Evolutionary conservation across 306 rosid genomes (phyloP).

Genomic region (Carpinus fangiana): DNA sequence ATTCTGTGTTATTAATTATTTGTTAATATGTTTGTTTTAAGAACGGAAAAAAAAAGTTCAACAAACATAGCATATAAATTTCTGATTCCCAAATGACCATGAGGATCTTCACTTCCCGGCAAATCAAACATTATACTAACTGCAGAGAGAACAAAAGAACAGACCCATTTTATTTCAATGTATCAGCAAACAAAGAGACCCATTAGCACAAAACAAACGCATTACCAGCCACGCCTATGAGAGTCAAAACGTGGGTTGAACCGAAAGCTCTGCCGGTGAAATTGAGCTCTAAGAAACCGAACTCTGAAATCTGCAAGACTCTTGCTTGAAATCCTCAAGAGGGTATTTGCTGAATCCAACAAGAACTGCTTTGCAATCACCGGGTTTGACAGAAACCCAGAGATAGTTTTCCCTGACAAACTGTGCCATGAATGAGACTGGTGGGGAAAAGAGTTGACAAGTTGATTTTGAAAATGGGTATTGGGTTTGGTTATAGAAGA

Average conservation of each 20-base stretch:
- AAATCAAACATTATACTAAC: not conserved
- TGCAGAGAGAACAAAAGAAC: not conserved
- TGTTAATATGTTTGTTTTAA: too few species aligned
- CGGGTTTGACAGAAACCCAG: conserved; percentile 42
- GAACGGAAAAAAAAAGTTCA: too few species aligned
- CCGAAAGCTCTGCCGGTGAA: conserved; percentile 35
- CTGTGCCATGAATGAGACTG: conserved; percentile 40
- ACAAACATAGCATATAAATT: not conserved
- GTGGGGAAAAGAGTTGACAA: conserved; percentile 28
- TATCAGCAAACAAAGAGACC: conserved; percentile 2
- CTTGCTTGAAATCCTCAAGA: conserved; percentile 33
- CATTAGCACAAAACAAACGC: conserved; percentile 1
- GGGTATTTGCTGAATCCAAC: conserved; percentile 37
- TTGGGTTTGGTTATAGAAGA: conserved; percentile 37
- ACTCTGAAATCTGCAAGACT: conserved; percentile 29
- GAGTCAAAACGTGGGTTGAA: conserved; percentile 26
- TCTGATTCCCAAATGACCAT: not conserved
- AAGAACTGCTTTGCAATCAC: conserved; percentile 26
- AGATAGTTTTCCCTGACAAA: conserved; percentile 32
- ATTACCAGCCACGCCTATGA: conserved; percentile 52
- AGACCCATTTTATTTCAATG: not conserved
- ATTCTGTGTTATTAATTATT: too few species aligned
- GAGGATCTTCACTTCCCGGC: not conserved
- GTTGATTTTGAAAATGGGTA: conserved; percentile 31
- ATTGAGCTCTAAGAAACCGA: conserved; percentile 30